These are phyloP conservation scores for Hymenoscyphus salicellus DNA, from an alignment of 2,329 filamentous ascomycete species.

Conservation along the genomic window DNA sequence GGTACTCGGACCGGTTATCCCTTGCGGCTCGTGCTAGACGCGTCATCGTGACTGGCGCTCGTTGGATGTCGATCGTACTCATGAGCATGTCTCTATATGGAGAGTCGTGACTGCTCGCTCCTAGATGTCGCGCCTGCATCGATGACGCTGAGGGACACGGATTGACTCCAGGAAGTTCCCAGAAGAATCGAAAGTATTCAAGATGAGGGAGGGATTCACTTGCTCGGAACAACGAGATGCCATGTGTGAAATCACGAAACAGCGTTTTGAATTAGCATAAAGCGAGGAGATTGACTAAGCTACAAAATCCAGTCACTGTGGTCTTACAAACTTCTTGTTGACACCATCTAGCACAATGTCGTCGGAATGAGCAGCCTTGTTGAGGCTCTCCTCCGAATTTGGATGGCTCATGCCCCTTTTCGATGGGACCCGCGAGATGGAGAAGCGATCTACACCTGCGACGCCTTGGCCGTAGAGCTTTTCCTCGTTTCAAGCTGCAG, in stretches of 20 bases:
- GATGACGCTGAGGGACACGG: slow-evolving; percentile 4
- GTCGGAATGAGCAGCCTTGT: slow-evolving; percentile 3
- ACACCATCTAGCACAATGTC: background rate
- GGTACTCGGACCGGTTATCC: too few species aligned
- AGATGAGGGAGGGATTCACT: background rate
- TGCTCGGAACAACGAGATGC: background rate
- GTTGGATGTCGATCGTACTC: too few species aligned
- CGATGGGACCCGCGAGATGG: background rate
- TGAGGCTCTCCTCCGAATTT: slow-evolving; percentile 4
- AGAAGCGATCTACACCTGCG: slow-evolving; percentile 6
- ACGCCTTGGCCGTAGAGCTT: slow-evolving; percentile 3
- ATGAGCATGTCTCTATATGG: too few species aligned
- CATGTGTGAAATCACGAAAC: background rate
- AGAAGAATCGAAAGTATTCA: background rate
- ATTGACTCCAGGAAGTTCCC: background rate
- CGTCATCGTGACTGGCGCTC: too few species aligned
- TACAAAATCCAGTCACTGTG: background rate
- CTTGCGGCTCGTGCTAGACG: too few species aligned
- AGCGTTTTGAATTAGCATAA: background rate
- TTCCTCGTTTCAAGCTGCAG: slow-evolving; percentile 13
- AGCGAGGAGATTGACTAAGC: background rate
- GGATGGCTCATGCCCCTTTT: slow-evolving; percentile 3
- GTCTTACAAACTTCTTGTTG: background rate
- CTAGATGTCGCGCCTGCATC: background rate
- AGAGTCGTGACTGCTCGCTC: too few species aligned